A percentile compares a stretch with the other conserved stretches of the same genome.
phyloP scores from a whole-genome alignment of 2,329 filamentous ascomycete genomes.

The Pseudogymnoascus pannorum region DNA sequence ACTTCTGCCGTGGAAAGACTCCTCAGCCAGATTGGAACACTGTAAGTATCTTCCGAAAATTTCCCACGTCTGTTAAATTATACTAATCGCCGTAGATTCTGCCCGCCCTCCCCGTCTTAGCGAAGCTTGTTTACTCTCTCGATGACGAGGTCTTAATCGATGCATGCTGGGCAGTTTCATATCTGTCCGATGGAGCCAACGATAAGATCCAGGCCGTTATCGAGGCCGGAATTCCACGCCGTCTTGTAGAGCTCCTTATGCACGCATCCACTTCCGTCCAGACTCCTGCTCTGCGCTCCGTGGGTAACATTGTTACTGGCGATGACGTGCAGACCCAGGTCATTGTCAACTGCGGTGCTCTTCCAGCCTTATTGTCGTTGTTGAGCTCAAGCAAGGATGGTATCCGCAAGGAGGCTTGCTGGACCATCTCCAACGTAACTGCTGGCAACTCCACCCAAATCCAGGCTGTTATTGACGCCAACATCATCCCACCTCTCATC shows the following conservation, averaged over 20 bases:
- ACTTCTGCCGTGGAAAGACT: constrained; percentile 99
- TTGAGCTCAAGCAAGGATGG: constrained; percentile 97
- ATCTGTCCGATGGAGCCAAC: constrained; percentile 94
- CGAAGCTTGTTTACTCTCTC: constrained; percentile 96
- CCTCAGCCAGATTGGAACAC: constrained; percentile 97
- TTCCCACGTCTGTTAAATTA: constrained; percentile 15
- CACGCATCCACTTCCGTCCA: constrained; percentile 97
- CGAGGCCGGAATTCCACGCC: constrained; percentile 92
- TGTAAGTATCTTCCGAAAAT: constrained; percentile 47
- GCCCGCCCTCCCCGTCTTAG: constrained; percentile 85
- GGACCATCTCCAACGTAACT: constrained; percentile 99
- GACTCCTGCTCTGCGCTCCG: constrained; percentile 91
- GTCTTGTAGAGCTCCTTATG: constrained; percentile 94
- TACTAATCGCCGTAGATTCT: constrained; percentile 59
- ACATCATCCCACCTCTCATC: constrained; percentile 93
- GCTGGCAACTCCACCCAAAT: constrained; percentile 97
- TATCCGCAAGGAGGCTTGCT: constrained; percentile 98
- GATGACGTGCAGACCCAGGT: constrained; percentile 98
- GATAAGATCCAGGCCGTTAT: constrained; percentile 99
- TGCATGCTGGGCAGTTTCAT: constrained; percentile 99
- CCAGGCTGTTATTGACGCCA: constrained; percentile 90
- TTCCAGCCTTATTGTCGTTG: constrained; percentile 86
- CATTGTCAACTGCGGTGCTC: constrained; percentile 95
- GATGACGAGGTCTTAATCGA: constrained; percentile 98
- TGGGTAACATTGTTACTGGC: constrained; percentile 97